These are phyloP conservation scores for Metschnikowia hibisci DNA, from an alignment of 805 yeast species.

Conservation along the genomic window DNA sequence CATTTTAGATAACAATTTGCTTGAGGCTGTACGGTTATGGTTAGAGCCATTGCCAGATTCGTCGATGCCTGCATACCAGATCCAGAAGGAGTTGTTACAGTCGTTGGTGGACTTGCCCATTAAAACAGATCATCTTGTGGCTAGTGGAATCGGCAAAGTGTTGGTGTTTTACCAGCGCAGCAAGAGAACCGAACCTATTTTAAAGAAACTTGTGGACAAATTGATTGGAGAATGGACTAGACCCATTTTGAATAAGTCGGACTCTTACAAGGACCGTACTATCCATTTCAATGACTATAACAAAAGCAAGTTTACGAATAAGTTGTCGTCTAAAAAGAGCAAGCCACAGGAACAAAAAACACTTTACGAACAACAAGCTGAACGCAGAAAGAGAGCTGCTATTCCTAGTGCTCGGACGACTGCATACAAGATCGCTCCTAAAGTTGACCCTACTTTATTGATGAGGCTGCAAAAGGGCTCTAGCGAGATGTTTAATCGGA, in stretches of 20 bases:
- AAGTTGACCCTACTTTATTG: slow-evolving; percentile 51
- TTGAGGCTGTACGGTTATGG: slow-evolving; percentile 95
- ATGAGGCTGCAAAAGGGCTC: slow-evolving; percentile 46
- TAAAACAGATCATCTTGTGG: slow-evolving; percentile 92
- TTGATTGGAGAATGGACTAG: slow-evolving; percentile 97
- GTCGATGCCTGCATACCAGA: slow-evolving; percentile 94
- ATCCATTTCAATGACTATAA: slow-evolving; percentile 69
- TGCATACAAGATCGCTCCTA: slow-evolving; percentile 89
- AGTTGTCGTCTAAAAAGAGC: slow-evolving; percentile 31
- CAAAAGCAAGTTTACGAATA: slow-evolving; percentile 47
- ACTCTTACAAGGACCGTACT: slow-evolving; percentile 84
- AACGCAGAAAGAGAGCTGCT: slow-evolving; percentile 89
- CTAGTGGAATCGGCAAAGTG: slow-evolving; percentile 91
- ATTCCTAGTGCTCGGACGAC: slow-evolving; percentile 89
- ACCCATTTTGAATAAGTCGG: slow-evolving; percentile 94
- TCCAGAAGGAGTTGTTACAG: slow-evolving; percentile 79
- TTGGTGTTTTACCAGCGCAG: slow-evolving; percentile 90
- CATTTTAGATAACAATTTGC: slow-evolving; percentile 85
- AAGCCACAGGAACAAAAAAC: slow-evolving; percentile 45
- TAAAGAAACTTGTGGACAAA: slow-evolving; percentile 86
- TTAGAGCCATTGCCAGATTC: slow-evolving; percentile 97
- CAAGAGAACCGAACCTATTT: slow-evolving; percentile 78
- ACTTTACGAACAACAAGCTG: slow-evolving; percentile 85
- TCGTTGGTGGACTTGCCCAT: slow-evolving; percentile 80
- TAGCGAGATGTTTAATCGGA: slow-evolving; percentile 79